Evolutionary conservation across 179 eudicot species (phyloP), one percentile per base, ranked within the genome.

Genomic region (Actinidia arguta): DNA sequence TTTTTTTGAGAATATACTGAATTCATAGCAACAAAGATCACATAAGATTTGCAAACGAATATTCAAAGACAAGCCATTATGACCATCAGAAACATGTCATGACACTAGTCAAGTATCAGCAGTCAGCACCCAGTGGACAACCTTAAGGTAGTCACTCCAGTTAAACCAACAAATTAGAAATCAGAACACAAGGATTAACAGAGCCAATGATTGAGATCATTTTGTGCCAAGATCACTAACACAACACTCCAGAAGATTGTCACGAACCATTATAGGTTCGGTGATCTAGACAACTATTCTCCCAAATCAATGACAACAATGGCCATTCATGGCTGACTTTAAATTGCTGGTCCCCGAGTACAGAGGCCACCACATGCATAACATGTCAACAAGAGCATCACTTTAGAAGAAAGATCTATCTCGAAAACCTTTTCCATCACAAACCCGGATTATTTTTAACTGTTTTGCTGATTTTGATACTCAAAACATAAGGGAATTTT

Each of bases 141-240:
- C n/a, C 11, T 42, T 4, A 42, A 76, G 52, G 79, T 76, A 18
- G 52, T 68, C 13, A 24, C 68, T 24, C 67, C 22, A 42, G 68
- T 58, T 58, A 58, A 58, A 76, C 54, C 68, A 17, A 20, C 79
- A 58, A 76, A 22, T 39, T 8, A 42, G 58, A 16, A 58, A 31
- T 31, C 79, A 76, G 79, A 36, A 76, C 12, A 31, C 6, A 56
- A 76, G 68, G 68, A 76, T 58, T 27, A 56, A 25, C 54, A 76
- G 59, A 76, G 68, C 79, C 79, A 76, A 39, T 58, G 9, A 58
- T 39, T 58, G 68, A 22, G 50, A 76, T 58, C 42, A 58, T 68
- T 68, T 50, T 76, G 52, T 58, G 31, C 52, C 52, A 76, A 58
- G 79, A 56, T 76, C 79, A 76, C 68, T 58, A 18, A 75, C 25